phyloP scores from a whole-genome alignment of 768 basidiomycete genomes.

The Clitopilus passeckerianus region DNA sequence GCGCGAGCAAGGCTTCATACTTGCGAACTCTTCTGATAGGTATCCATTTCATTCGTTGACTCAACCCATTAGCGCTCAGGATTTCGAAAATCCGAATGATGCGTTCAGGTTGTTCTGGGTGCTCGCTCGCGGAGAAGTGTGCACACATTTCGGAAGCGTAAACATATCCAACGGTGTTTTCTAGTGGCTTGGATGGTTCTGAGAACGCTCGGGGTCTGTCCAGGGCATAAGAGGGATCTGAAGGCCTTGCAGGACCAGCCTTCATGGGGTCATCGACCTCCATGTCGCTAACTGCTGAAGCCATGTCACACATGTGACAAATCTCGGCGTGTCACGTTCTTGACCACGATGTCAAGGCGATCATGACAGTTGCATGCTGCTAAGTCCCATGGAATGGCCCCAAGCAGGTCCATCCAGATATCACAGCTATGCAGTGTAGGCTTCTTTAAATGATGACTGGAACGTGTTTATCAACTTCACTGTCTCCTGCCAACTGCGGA shows the following conservation, averaged over 20 bases:
- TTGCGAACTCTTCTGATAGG: slow-evolving; percentile 69
- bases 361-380: neutral
- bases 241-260: neutral
- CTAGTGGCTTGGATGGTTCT: slow-evolving; percentile 30
- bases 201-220: slow-evolving; percentile 37
- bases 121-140: slow-evolving; percentile 61
- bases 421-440: neutral
- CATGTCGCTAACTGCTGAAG: slow-evolving; percentile 1
- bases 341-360: neutral
- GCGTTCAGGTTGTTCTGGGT: slow-evolving; percentile 77
- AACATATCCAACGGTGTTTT: slow-evolving; percentile 71
- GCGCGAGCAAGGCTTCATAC: slow-evolving; percentile 84
- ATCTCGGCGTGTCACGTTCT: neutral
- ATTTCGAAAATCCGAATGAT: slow-evolving; percentile 72
- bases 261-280: slow-evolving; percentile 6
- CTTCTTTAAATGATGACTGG: neutral
- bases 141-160: slow-evolving; percentile 85
- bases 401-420: neutral
- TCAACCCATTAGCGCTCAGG: slow-evolving; percentile 54
- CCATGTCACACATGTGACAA: slow-evolving; percentile 2
- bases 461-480: neutral
- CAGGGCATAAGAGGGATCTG: neutral
- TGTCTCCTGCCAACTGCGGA: neutral
- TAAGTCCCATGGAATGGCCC: too few species aligned
- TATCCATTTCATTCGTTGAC: slow-evolving; percentile 71